phyloP scores from a whole-genome alignment of 352 stramenopile species.

The Phytopythium litorale region DNA sequence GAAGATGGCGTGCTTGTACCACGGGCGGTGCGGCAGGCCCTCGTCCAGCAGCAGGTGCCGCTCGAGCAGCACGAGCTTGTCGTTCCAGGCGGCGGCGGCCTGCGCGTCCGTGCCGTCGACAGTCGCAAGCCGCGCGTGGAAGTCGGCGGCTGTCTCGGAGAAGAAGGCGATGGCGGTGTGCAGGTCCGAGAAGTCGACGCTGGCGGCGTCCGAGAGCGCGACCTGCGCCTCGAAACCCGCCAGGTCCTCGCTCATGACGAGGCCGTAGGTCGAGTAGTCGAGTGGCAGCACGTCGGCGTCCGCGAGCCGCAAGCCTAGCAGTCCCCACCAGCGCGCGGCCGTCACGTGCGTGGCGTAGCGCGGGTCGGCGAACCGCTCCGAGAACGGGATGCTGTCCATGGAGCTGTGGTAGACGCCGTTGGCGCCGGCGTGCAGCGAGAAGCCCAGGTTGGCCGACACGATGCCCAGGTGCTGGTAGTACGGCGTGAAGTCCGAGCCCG shows the following conservation, averaged over 20 bases:
- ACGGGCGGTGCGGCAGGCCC: slow-evolving; percentile 40
- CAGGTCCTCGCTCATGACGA: slow-evolving; percentile 56
- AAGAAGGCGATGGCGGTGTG: slow-evolving; percentile 24
- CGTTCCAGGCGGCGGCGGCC: slow-evolving; percentile 20
- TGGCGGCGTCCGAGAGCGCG: slow-evolving; percentile 18
- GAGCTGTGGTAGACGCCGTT: slow-evolving; percentile 85
- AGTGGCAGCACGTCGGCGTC: slow-evolving; percentile 56
- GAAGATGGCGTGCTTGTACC: slow-evolving; percentile 50
- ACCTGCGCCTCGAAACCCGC: slow-evolving; percentile 23
- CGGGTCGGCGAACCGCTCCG: slow-evolving; percentile 53
- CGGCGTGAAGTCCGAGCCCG: slow-evolving; percentile 70
- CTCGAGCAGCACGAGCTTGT: slow-evolving; percentile 27
- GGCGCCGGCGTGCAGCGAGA: slow-evolving; percentile 11
- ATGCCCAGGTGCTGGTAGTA: slow-evolving; percentile 88
- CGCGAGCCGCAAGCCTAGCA: slow-evolving; percentile 54
- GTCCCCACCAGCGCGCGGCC: slow-evolving; percentile 51
- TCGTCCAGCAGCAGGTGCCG: slow-evolving; percentile 23
- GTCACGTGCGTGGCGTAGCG: slow-evolving; percentile 48
- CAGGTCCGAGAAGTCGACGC: slow-evolving; percentile 31
- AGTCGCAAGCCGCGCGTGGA: neutral
- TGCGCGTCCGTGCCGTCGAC: neutral
- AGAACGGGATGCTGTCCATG: slow-evolving; percentile 84
- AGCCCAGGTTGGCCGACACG: slow-evolving; percentile 45
- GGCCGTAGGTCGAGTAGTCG: slow-evolving; percentile 59
- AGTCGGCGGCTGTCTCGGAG: neutral